Base-by-base conservation (phyloP, 2,329 filamentous ascomycete species). In the Allantophomopsis lycopodina region DNA sequence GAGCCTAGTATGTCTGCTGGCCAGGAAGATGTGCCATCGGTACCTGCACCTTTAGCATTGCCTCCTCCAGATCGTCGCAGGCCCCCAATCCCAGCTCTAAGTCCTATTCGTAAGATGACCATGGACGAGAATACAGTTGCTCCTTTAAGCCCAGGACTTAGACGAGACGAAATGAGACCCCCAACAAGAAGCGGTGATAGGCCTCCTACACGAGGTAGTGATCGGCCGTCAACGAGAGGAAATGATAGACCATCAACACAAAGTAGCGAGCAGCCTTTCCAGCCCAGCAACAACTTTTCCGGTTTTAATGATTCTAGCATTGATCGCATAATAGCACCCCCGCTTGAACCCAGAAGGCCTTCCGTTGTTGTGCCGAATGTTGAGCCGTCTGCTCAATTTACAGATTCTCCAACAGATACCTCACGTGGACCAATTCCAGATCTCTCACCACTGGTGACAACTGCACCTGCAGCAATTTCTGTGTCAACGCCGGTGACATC, bases 1-100 rank as follows among this genome's bases (percentile, higher is more conserved):
- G 55, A 58, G 8, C 11, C 23, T 28, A 8, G 23, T 28, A 12
- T 8, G 11, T 28, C 23, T 28, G 23, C 23, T 28, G 23, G 23
- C 23, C 23, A 28, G 8, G 23, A 28, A 12, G 50, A 55, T 34
- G 38, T 48, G 13, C 52, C 54, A 34, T 50, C 52, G 28, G 41
- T 55, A 28, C 54, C 55, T 14, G 48, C 48, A 18, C 52, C 52
- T 15, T 37, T 54, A 39, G 37, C 51, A 2, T 39, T 52, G 14
- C 52, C 53, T 32, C 53, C 53, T 31, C 53, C 55, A 1, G 56
- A 58, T 41, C 42, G 54, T 42, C 50, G 56, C 8, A 50, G 55
- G 38, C 56, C 56, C 30, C 54, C 55, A 35, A 51, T 57, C 44
- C 50, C 49, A 41, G 49, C 42, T 32, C 16, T 52, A 39, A 28